Evolutionary conservation across 1,284 basidiomycete species (phyloP), one percentile per base, ranked within the genome.

Genomic region (Crepidotus sp.): DNA sequence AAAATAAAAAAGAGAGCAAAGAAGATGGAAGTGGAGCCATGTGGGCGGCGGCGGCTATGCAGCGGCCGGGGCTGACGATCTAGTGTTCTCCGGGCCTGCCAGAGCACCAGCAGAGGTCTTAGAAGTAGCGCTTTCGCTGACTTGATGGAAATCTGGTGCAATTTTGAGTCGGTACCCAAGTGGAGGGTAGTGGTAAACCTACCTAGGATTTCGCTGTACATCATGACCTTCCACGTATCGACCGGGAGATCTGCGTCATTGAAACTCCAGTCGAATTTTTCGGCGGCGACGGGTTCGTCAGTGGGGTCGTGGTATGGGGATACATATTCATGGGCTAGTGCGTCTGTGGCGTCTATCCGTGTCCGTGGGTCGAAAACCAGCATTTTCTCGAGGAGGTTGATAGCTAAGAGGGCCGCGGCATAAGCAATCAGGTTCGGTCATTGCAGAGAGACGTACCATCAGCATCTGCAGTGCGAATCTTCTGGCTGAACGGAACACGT

Each of bases 231-330:
- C 95, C 95, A 98, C 3, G 92, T 97, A 62, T 98, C 95, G 19
- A 98, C 90, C 0, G 96, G 96, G 35, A 99, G 73, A 62, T 99
- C 95, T n/a, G 96, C 96, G 56, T 99, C 95, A 67, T 99, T 99
- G 79, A 99, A 98, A 58, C 83, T 89, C 95, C 95, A 99, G 65
- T 99, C 95, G 59, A 98, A 99, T 59, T 90, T 85, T 63, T 98
- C 94, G 26, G 76, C 79, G 6, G 95, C 91, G 33, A 87, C 83
- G 4, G 96, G 95, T 65, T 99, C 96, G 61, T 99, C 95, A 6
- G 92, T 93, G 6, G 95, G 93, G 67, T 99, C 96, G 62, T 98
- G 96, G 63, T 99, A 99, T 7, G 95, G 95, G 5, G 90, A 79
- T 15, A 99, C 89, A 67, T 98, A 98, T 57, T 91, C 87, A 67